Conservation (phyloP, 75 land plant species). For the Chamaecyparis obtusa region DNA sequence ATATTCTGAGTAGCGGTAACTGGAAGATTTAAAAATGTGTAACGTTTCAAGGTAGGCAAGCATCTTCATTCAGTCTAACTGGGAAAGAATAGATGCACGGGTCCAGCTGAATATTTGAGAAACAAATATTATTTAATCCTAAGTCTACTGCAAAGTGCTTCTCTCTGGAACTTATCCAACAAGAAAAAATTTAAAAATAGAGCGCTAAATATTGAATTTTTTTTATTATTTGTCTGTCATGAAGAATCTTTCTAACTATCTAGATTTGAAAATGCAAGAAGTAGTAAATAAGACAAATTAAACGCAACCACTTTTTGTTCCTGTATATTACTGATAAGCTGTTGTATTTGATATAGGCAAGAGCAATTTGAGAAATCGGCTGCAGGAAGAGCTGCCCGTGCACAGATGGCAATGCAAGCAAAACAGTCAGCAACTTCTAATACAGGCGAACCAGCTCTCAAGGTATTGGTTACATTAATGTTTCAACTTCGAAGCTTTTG, state of each 20-base stretch:
- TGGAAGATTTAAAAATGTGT: background rate
- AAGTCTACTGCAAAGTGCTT: background rate
- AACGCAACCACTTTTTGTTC: background rate
- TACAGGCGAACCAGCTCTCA: slow-evolving; percentile 64
- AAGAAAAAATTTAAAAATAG: background rate
- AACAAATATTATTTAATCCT: background rate
- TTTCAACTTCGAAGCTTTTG: background rate
- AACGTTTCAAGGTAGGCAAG: background rate
- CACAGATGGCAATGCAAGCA: slow-evolving; percentile 45
- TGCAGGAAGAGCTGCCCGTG: slow-evolving; percentile 71
- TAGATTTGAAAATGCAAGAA: background rate
- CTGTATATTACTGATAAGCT: background rate
- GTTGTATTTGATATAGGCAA: slow-evolving; percentile 36
- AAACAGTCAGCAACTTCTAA: slow-evolving; percentile 38
- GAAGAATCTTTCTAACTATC: background rate
- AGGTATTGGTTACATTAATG: slow-evolving; percentile 31
- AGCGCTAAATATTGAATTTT: too few relatives aligned
- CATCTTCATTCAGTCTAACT: background rate
- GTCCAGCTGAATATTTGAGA: background rate
- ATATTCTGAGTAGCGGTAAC: background rate
- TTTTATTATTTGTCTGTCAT: background rate
- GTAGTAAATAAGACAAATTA: background rate
- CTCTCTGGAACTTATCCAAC: background rate
- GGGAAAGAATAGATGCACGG: background rate
- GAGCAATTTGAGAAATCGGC: slow-evolving; percentile 73